Conservation (phyloP, 495 filamentous ascomycete genomes). For the Podospora pseudopauciseta region DNA sequence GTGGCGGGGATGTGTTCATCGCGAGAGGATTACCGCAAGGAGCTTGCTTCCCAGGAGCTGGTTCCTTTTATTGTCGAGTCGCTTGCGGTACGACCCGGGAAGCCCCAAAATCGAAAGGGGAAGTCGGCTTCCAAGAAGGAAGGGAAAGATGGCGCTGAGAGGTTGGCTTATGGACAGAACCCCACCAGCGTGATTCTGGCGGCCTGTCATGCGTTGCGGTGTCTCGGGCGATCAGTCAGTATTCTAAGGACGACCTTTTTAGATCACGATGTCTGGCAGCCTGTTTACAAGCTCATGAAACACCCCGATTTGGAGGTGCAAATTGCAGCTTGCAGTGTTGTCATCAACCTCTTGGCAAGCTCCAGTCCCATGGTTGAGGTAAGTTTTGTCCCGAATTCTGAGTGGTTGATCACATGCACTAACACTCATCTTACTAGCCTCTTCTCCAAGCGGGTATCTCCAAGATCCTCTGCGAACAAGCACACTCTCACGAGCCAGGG, state of each 20-base stretch:
- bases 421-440: slow-evolving; percentile 44
- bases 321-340: slow-evolving; percentile 74
- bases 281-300: slow-evolving; percentile 70
- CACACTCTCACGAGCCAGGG: slow-evolving; percentile 67
- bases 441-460: slow-evolving; percentile 75
- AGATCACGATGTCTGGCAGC: slow-evolving; percentile 75
- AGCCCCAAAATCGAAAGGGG: slow-evolving; percentile 31
- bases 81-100: slow-evolving; percentile 56
- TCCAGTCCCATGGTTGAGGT: slow-evolving; percentile 89
- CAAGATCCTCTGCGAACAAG: slow-evolving; percentile 76
- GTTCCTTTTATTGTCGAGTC: slow-evolving; percentile 80
- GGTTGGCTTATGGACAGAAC: slow-evolving; percentile 40
- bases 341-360: slow-evolving; percentile 80
- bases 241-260: slow-evolving; percentile 81
- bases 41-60: slow-evolving; percentile 74
- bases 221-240: slow-evolving; percentile 77
- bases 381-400: slow-evolving; percentile 28
- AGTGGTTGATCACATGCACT: slow-evolving; percentile 22
- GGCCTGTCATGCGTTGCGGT: slow-evolving; percentile 73
- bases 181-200: slow-evolving; percentile 69
- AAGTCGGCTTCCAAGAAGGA: slow-evolving; percentile 22
- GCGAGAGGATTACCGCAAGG: slow-evolving; percentile 81
- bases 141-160: not conserved
- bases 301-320: slow-evolving; percentile 77
- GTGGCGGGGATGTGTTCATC: slow-evolving; percentile 73